These are phyloP conservation scores for Patellifolia procumbens DNA, from an alignment of 179 eudicot species.

Conservation along the genomic window DNA sequence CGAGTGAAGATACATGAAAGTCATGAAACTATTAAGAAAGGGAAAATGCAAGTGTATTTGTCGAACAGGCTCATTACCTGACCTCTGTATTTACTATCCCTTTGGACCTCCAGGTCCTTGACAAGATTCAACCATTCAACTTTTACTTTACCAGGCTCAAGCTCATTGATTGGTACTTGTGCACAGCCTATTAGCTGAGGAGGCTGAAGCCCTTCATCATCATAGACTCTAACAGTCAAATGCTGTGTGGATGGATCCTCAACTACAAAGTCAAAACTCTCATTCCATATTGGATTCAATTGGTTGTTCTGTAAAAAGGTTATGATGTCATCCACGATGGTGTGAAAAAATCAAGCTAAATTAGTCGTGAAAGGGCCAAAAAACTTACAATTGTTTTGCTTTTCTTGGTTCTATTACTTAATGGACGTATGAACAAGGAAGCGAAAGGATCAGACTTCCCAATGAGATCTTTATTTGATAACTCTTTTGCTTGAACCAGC, in stretches of 20 bases:
- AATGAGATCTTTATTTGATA: slow-evolving; percentile 82
- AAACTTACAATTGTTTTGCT: slow-evolving; percentile 82
- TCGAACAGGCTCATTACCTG: slow-evolving; percentile 46
- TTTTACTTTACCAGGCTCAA: slow-evolving; percentile 88
- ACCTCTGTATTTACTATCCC: slow-evolving; percentile 86
- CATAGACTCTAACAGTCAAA: slow-evolving; percentile 76
- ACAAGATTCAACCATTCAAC: slow-evolving; percentile 81
- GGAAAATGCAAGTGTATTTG: not conserved
- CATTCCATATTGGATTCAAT: slow-evolving; percentile 92
- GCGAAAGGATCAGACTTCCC: slow-evolving; percentile 99
- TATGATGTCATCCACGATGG: slow-evolving; percentile 7
- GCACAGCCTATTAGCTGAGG: slow-evolving; percentile 88
- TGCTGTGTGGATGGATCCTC: slow-evolving; percentile 87
- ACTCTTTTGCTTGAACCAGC: slow-evolving; percentile 87
- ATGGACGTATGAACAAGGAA: slow-evolving; percentile 71
- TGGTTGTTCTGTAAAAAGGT: slow-evolving; percentile 58
- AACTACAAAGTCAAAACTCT: slow-evolving; percentile 82
- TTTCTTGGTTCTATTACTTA: slow-evolving; percentile 68
- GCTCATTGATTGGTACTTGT: slow-evolving; percentile 58
- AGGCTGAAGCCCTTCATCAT: slow-evolving; percentile 91
- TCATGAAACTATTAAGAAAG: not conserved
- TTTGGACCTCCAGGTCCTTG: slow-evolving; percentile 79
- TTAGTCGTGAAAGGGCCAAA: not conserved
- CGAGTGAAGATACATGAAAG: not conserved
- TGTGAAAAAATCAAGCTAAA: not conserved